A percentile compares a stretch with the other conserved stretches of the same genome.
Conservation (phyloP, 139 green algal species). For the Volvox africanus region DNA sequence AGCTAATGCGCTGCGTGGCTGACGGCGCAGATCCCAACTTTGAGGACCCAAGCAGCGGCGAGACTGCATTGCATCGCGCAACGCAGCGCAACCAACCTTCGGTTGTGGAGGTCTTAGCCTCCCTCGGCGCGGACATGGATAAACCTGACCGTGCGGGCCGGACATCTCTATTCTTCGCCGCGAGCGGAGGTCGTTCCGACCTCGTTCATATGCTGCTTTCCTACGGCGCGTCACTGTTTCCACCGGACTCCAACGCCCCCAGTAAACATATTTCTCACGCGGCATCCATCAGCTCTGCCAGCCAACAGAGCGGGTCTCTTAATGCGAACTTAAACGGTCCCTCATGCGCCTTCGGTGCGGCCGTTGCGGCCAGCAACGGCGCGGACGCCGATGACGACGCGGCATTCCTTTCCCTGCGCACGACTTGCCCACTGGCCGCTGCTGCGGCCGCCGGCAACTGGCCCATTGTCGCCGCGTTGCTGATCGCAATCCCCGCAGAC, state of each 20-base stretch:
- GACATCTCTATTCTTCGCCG: background rate
- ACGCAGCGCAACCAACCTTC: background rate
- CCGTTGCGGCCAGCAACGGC: no score
- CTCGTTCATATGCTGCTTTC: background rate
- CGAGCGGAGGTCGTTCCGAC: background rate
- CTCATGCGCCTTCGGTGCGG: no score
- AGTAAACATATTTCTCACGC: no score
- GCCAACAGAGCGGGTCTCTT: no score
- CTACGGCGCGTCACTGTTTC: constrained; percentile 14
- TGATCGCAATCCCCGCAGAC: background rate
- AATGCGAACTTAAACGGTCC: no score
- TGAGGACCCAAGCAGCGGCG: background rate
- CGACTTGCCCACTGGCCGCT: constrained; percentile 19
- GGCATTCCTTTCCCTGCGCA: constrained; percentile 3
- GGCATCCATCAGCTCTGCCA: no score
- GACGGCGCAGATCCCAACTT: constrained; percentile 15
- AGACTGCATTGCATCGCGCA: background rate
- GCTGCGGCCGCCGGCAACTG: constrained; percentile 32
- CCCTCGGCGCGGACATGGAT: background rate
- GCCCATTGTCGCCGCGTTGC: constrained; percentile 6
- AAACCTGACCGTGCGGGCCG: background rate
- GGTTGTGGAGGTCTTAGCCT: background rate
- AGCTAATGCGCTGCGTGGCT: background rate
- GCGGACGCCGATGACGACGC: background rate
- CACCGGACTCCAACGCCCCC: background rate